A percentile compares a stretch with the other conserved stretches of the same genome.
Evolutionary conservation across 345 rosid species (phyloP).

Genomic region (Noccaea caerulescens): DNA sequence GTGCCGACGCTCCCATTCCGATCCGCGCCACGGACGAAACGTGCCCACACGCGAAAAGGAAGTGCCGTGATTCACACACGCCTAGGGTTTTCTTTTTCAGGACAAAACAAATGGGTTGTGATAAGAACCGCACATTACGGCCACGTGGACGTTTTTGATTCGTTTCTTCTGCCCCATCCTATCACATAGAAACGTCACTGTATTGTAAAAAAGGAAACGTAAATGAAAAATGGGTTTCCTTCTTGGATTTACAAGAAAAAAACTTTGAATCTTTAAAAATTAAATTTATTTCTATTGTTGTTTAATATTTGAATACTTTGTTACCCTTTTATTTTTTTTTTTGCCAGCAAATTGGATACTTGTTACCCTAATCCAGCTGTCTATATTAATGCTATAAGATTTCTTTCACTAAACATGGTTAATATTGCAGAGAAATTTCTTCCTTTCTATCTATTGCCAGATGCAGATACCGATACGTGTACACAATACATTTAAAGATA

Average conservation of each 20-base stretch:
- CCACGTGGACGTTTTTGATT: conserved; percentile 48
- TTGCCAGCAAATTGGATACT: conserved; percentile 7
- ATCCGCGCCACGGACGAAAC: conserved; percentile 34
- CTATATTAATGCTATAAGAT: background rate
- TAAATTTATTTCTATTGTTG: conserved; percentile 9
- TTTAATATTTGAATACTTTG: conserved; percentile 19
- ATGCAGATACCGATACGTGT: conserved; percentile 16
- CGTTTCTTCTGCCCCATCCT: conserved; percentile 39
- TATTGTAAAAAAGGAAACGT: background rate
- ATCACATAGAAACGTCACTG: conserved; percentile 30
- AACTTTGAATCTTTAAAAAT: background rate
- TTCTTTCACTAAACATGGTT: background rate
- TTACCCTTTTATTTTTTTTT: too few species aligned
- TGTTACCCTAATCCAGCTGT: conserved; percentile 28
- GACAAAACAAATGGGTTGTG: conserved; percentile 54
- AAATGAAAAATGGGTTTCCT: conserved; percentile 20
- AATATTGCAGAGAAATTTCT: background rate
- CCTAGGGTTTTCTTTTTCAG: conserved; percentile 60
- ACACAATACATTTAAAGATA: conserved; percentile 19
- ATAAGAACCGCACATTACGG: conserved; percentile 64
- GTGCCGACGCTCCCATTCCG: conserved; percentile 39
- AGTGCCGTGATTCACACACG: conserved; percentile 14
- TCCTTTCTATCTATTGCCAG: background rate
- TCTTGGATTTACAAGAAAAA: background rate
- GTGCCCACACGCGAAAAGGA: conserved; percentile 35